Evolutionary conservation across 1,139 yeast genomes (phyloP), one percentile per base, ranked within the genome.

Genomic region (Geotrichum histeridarum): DNA sequence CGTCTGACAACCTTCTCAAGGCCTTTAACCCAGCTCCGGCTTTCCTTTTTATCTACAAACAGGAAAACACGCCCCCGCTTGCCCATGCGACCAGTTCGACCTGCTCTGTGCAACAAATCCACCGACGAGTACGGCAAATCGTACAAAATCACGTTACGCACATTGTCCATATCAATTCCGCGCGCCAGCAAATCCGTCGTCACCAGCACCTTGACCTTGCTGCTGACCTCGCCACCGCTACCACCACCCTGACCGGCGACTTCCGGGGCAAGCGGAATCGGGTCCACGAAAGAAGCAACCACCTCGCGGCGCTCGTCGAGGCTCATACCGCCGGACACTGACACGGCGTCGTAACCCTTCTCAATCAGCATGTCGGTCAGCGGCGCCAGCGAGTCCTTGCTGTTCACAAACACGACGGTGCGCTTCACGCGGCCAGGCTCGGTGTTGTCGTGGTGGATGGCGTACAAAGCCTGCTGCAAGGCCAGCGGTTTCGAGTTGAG

Each of bases 21-120:
- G 3, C 95, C 96, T 64, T 84, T 84, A 32, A 91, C 84, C 93
- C 96, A 90, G 8, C 86, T 77, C 63, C 84, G 83, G 35, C 73
- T 67, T 50, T 87, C 84, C 62, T 78, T 78, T 60, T 83, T 82
- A 62, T 84, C 85, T 39, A 79, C 78, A 56, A 91, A 81, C 63
- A 91, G 74, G 62, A 89, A 84, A 1, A 88, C 96, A 59, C 96
- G 77, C 15, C 99, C 99, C 44, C 85, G 77, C 66, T 86, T 90
- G 53, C 86, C 86, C 85, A 90, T 85, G 66, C 99, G 76, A 4
- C 97, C 98, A 0, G 98, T 93, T 71, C 99, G 79, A 1, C 99
- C 99, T 4, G 90, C 84, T 59, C 99, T 76, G 67, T 93, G 99
- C 18, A 93, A 82, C 56, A 93, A 75, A 69, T 91, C 99, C 33